phyloP scores from a whole-genome alignment of 192 early-diverging fungal genomes.

The Kickxella alabastrina region DNA sequence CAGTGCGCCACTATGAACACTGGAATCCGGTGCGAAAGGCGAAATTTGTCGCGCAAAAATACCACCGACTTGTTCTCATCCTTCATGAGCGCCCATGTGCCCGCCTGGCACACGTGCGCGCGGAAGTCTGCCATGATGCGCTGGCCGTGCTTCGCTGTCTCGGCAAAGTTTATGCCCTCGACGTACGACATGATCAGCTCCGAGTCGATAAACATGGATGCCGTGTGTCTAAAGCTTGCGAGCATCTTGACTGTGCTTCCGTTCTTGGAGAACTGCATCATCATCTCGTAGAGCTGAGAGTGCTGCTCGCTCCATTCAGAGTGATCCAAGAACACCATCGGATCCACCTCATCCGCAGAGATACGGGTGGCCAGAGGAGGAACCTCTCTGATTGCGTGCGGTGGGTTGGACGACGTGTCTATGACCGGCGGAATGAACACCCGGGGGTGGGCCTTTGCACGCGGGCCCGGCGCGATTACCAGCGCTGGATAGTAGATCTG shows the following conservation, averaged over 20 bases:
- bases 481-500: conserved; percentile 25
- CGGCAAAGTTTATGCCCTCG: conserved; percentile 42
- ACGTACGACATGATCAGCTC: conserved; percentile 35
- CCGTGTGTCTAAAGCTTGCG: conserved; percentile 30
- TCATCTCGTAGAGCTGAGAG: conserved; percentile 24
- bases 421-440: conserved; percentile 25
- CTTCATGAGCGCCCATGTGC: conserved; percentile 46
- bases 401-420: conserved; percentile 5
- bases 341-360: conserved; percentile 32
- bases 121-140: conserved; percentile 43
- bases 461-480: background rate
- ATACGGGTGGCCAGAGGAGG: conserved; percentile 25
- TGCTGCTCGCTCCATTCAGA: conserved; percentile 37
- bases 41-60: conserved; percentile 37
- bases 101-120: conserved; percentile 35
- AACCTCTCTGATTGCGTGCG: conserved; percentile 7
- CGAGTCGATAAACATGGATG: conserved; percentile 46
- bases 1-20: conserved; percentile 39
- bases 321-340: conserved; percentile 20
- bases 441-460: conserved; percentile 18
- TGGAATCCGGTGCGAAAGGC: conserved; percentile 27
- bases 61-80: conserved; percentile 32
- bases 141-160: conserved; percentile 29
- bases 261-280: conserved; percentile 19
- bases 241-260: conserved; percentile 16